Evolutionary conservation across 2,329 filamentous ascomycete species (phyloP), one percentile per base, ranked within the genome.

Genomic region (Ophiosphaerella herpotricha): DNA sequence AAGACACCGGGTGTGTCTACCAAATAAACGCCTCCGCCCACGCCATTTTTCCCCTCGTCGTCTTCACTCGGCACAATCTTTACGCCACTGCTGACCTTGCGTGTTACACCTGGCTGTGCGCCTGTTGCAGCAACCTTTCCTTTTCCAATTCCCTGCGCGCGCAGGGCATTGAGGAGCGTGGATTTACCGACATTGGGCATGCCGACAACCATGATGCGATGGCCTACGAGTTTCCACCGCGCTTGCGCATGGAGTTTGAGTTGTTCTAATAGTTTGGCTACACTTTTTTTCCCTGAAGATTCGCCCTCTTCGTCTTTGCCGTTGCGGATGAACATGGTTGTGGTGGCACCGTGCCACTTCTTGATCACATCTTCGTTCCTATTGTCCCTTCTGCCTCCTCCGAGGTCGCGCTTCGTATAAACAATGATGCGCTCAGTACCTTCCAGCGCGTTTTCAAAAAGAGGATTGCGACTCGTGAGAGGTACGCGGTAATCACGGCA

Each of bases 111-210:
- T 2, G 94, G 92, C 66, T 97, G 87, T 9, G 88, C 86, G 8
- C 94, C 94, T 1, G 92, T 97, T 55, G 79, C 81, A 33, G 92
- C 90, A 1, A 86, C 92, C 70, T 93, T 95, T 16, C 80, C 80
- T 41, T 80, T 77, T 59, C 79, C 75, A 57, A 90, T 82, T 35
- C 91, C 90, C 14, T 81, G 78, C 35, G 80, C 82, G 16, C 94
- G 87, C 41, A 97, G 81, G 13, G 86, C 84, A 72, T 99, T 99
- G 36, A 99, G 84, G n/a, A 99, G 80, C 1, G 92, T 91, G 39
- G 90, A 96, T 75, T 99, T 99, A 32, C 94, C 94, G 0, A 96
- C 90, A 69, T 99, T 99, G 32, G 94, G 94, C 92, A 99, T 97
- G 47, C 94, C 94, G 12, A 97, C 92, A 1, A 97, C 84, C 72